phyloP scores from a whole-genome alignment of 495 filamentous ascomycete genomes.

The Xanthoparmelia taractica region DNA sequence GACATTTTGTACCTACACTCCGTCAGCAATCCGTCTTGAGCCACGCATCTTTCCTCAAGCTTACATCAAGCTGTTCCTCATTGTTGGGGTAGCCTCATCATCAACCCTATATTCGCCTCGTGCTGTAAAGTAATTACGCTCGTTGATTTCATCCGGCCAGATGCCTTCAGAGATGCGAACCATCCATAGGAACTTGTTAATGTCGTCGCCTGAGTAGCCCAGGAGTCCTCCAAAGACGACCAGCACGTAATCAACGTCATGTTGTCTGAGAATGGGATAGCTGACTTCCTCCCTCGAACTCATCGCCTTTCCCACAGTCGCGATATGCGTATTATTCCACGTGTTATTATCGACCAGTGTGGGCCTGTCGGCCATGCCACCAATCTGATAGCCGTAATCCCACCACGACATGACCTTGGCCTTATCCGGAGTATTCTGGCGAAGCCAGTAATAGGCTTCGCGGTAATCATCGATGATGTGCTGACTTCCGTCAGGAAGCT shows the following conservation, averaged over 20 bases:
- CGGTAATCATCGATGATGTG: slow-evolving; percentile 99
- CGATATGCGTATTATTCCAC: slow-evolving; percentile 99
- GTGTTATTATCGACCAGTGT: slow-evolving; percentile 99
- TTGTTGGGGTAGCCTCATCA: slow-evolving; percentile 86
- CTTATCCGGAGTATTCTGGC: slow-evolving; percentile 88
- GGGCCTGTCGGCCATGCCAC: slow-evolving; percentile 97
- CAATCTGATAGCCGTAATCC: slow-evolving; percentile 99
- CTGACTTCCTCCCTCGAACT: slow-evolving; percentile 94
- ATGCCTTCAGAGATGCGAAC: slow-evolving; percentile 98
- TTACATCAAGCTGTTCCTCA: slow-evolving; percentile 99
- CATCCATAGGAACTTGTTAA: slow-evolving; percentile 99
- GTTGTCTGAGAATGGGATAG: slow-evolving; percentile 95
- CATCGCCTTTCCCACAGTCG: slow-evolving; percentile 99
- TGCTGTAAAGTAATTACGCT: slow-evolving; percentile 91
- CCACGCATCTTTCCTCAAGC: slow-evolving; percentile 28
- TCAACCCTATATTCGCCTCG: slow-evolving; percentile 96
- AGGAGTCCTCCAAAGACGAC: slow-evolving; percentile 94
- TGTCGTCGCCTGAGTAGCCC: slow-evolving; percentile 98
- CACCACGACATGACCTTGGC: slow-evolving; percentile 99
- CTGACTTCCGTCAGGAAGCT: slow-evolving; percentile 88
- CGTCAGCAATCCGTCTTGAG: not conserved
- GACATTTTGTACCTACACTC: slow-evolving; percentile 96
- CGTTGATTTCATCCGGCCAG: slow-evolving; percentile 98
- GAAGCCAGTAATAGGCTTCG: slow-evolving; percentile 99
- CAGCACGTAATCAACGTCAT: slow-evolving; percentile 97